Base-by-base conservation (phyloP, 805 yeast genomes). In the Starmerella gropengiesseri region DNA sequence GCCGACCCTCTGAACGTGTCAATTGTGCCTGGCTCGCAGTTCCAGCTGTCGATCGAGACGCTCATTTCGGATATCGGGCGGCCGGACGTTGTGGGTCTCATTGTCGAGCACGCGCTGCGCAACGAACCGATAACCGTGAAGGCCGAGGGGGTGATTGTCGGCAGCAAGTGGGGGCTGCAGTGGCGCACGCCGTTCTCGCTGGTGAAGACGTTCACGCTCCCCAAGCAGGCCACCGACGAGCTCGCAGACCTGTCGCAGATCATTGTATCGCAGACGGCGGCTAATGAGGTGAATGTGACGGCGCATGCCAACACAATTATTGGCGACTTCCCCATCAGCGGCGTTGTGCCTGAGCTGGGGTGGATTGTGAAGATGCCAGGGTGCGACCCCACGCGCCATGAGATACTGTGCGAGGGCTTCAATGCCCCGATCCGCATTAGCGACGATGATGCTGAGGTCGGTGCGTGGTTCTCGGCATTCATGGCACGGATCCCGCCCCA, bases 331-430 rank as follows among this genome's bases (percentile, higher is more conserved):
- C 40, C 45, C 9, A 29, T 54, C 8, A 29, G 47, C 2, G 60
- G 53, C 9, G 14, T 27, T 30, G 20, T 60, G n/a, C 65, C 65
- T 1, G 33, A 44, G 7, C 29, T 59, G 19, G 25, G 40, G 5
- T 60, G 65, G 65, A 31, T 34, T 1, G 36, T 59, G 8, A 48
- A 48, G 41, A 48, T 60, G 2, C 51, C 51, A 1, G 62, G 58
- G n/a, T 60, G 65, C 37, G 43, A 33, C 9, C 30, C 35, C 17
- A n/a, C 31, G 5, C 16, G 38, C 12, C 26, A 40, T 7, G 43
- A 43, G 21, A 50, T 52, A 4, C 40, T 41, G 6, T 46, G 48
- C 31, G 17, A 31, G 40, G 48, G 55, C 14, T 14, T 40, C 1
- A 60, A 49, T 11, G 18, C 18, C 7, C 43, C 56, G 2, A 40